A percentile compares a stretch with the other conserved stretches of the same genome.
These are phyloP conservation scores for Colletotrichum sp. DNA, from an alignment of 2,329 filamentous ascomycete genomes.

Conservation along the genomic window DNA sequence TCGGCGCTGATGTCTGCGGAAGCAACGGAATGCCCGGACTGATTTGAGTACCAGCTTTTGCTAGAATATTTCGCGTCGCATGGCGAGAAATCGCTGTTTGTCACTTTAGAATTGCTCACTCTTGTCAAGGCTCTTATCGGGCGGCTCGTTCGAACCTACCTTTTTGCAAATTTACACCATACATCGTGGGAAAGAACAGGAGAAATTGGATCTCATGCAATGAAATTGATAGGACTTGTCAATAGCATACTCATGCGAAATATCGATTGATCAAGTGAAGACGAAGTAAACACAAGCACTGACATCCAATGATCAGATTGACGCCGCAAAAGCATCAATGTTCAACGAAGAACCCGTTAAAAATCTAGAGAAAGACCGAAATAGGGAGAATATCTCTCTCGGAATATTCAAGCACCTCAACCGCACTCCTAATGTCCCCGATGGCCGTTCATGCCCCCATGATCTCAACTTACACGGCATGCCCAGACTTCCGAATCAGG, in stretches of 20 bases:
- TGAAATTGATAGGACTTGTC: neutral
- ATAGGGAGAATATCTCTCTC: neutral
- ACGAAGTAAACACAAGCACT: neutral
- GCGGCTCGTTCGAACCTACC: neutral
- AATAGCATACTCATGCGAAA: accelerated
- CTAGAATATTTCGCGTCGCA: neutral
- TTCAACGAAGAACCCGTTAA: no score
- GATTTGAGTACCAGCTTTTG: neutral
- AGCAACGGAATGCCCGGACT: neutral
- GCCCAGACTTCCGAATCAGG: neutral
- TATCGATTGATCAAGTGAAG: neutral
- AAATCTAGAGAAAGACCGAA: no score
- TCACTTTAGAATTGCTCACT: neutral
- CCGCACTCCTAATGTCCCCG: neutral
- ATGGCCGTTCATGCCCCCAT: neutral
- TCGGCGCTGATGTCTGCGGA: neutral
- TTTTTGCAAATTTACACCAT: neutral
- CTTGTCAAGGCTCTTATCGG: neutral
- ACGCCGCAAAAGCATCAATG: neutral
- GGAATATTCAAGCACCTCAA: neutral
- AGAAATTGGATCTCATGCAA: neutral
- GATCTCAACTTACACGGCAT: neutral
- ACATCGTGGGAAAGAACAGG: neutral
- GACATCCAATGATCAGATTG: neutral
- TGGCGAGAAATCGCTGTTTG: neutral